Percentiles rank a stretch among this genome's conserved stretches.
These are phyloP conservation scores for Candida broadrunensis DNA, from an alignment of 805 yeast species.

Conservation along the genomic window DNA sequence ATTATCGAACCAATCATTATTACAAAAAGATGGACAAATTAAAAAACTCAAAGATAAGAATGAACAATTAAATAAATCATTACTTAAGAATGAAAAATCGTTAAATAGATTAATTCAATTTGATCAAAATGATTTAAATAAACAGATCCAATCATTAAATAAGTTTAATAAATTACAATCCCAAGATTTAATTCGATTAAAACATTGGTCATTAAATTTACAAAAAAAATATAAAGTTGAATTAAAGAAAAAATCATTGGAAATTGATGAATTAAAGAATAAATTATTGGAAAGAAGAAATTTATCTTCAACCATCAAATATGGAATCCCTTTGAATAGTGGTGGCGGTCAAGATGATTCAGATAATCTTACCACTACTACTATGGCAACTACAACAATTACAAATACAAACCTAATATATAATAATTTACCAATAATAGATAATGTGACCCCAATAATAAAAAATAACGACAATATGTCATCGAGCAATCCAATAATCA, in stretches of 20 bases:
- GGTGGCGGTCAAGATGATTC: constrained; percentile 1
- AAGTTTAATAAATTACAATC: constrained; percentile 22
- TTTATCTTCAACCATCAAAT: constrained; percentile 23
- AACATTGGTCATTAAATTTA: constrained; percentile 25
- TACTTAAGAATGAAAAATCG: constrained; percentile 7
- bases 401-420: constrained; percentile 21
- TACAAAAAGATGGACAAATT: constrained; percentile 27
- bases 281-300: constrained; percentile 32
- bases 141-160: constrained; percentile 14
- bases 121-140: constrained; percentile 15
- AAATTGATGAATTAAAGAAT: constrained; percentile 31
- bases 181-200: constrained; percentile 26
- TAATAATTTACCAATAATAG: constrained; percentile 31
- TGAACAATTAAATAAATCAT: constrained; percentile 17
- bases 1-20: constrained; percentile 24
- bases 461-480: too few species aligned
- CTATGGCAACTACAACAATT: not conserved
- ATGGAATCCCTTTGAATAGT: constrained; percentile 20
- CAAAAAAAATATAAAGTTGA: constrained; percentile 34
- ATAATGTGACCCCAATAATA: constrained; percentile 11
- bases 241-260: constrained; percentile 27
- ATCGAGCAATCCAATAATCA: not conserved
- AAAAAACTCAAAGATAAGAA: constrained; percentile 19
- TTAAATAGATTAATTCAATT: constrained; percentile 13
- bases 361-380: constrained; percentile 2